These are phyloP conservation scores for Penicillium taxi DNA, from an alignment of 495 filamentous ascomycete species.

Conservation along the genomic window DNA sequence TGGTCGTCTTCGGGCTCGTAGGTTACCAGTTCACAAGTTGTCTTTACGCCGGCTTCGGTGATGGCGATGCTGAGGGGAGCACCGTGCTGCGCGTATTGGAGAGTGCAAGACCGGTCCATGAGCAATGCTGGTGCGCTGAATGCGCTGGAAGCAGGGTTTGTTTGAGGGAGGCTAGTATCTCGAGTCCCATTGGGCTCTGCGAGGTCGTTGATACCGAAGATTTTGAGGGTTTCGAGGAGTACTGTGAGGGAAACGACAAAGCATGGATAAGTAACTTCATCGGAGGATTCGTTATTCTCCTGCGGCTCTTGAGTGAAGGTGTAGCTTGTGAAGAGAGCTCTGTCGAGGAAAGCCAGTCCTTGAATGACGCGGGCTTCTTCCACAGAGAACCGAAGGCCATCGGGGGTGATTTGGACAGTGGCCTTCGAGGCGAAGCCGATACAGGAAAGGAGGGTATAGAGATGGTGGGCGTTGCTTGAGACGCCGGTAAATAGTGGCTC, in stretches of 20 bases:
- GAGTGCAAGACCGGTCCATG: constrained; percentile 70
- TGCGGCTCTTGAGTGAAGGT: constrained; percentile 47
- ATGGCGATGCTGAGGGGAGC: constrained; percentile 72
- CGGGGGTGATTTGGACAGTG: constrained; percentile 72
- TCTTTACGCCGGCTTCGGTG: constrained; percentile 77
- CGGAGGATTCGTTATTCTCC: constrained; percentile 30
- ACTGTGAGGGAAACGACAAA: constrained; percentile 84
- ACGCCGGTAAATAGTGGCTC: constrained; percentile 70
- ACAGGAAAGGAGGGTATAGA: constrained; percentile 84
- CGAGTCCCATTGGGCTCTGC: constrained; percentile 41
- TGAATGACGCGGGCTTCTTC: constrained; percentile 83
- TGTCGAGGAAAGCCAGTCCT: constrained; percentile 77
- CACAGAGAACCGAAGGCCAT: constrained; percentile 77
- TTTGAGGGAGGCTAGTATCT: constrained; percentile 41
- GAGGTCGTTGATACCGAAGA: constrained; percentile 76
- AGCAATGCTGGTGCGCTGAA: constrained; percentile 72
- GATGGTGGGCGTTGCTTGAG: constrained; percentile 75
- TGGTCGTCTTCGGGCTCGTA: constrained; percentile 61
- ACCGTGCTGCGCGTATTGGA: constrained; percentile 66
- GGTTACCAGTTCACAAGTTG: constrained; percentile 85
- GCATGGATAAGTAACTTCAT: constrained; percentile 30
- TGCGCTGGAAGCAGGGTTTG: constrained; percentile 46
- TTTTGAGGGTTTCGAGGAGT: constrained; percentile 88
- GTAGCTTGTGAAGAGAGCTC: constrained; percentile 79
- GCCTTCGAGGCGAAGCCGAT: constrained; percentile 74